A percentile compares a stretch with the other conserved stretches of the same genome.
Evolutionary conservation across 352 stramenopile species (phyloP).

Genomic region (Phytophthora nicotianae): DNA sequence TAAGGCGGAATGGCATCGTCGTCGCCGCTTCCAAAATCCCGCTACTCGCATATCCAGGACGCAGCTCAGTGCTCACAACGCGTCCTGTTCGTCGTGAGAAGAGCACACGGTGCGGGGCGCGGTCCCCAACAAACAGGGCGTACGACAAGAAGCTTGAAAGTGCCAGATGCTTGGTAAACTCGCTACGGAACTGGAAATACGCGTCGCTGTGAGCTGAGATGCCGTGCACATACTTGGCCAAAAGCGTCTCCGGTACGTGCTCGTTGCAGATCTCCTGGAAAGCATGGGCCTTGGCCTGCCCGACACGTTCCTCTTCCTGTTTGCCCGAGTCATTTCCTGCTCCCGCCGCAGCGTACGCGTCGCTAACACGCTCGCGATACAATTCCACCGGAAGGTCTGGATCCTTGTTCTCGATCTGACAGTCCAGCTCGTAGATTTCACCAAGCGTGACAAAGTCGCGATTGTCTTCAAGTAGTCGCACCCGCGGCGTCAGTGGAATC

Average conservation of each 20-base stretch:
- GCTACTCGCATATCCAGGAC: conserved; percentile 83
- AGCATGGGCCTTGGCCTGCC: conserved; percentile 63
- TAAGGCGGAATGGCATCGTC: conserved; percentile 90
- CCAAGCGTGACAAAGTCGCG: conserved; percentile 85
- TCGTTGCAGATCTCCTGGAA: conserved; percentile 82
- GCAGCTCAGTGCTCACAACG: conserved; percentile 85
- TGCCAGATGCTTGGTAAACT: conserved; percentile 88
- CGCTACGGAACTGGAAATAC: conserved; percentile 87
- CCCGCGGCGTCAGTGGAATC: conserved; percentile 91
- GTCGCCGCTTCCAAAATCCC: conserved; percentile 81
- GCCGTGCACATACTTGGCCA: conserved; percentile 86
- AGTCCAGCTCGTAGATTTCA: conserved; percentile 87
- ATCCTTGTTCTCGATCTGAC: conserved; percentile 69
- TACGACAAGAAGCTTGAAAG: conserved; percentile 89
- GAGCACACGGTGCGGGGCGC: conserved; percentile 81
- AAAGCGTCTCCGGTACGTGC: conserved; percentile 83
- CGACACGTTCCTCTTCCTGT: conserved; percentile 70
- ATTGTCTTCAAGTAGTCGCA: conserved; percentile 88
- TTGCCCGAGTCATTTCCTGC: conserved; percentile 40
- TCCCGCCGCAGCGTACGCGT: conserved; percentile 56
- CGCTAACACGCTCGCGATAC: conserved; percentile 75
- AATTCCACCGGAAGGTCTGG: conserved; percentile 82
- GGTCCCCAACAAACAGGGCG: conserved; percentile 84
- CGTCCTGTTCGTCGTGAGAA: conserved; percentile 82
- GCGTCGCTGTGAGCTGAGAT: conserved; percentile 76